phyloP scores from a whole-genome alignment of 2,329 filamentous ascomycete genomes.

The Colletotrichum orbiculare region DNA sequence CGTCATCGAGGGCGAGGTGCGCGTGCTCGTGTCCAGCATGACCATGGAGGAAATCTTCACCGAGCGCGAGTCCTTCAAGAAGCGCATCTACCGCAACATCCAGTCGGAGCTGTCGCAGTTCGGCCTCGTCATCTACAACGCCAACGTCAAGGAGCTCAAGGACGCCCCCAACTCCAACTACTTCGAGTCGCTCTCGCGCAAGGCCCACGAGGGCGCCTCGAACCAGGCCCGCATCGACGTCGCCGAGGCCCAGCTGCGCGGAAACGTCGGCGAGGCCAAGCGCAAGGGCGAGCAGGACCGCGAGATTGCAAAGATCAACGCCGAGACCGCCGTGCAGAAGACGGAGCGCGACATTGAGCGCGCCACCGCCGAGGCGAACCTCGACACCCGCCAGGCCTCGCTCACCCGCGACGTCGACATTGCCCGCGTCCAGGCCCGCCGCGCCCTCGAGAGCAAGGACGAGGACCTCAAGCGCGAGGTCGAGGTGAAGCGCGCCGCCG shows the following conservation, averaged over 20 bases:
- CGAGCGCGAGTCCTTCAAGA: slow-evolving; percentile 81
- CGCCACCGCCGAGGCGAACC: slow-evolving; percentile 79
- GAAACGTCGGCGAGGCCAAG: slow-evolving; percentile 81
- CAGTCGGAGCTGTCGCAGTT: slow-evolving; percentile 85
- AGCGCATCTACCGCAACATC: slow-evolving; percentile 78
- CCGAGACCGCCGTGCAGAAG: slow-evolving; percentile 85
- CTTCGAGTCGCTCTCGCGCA: slow-evolving; percentile 83
- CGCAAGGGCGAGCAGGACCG: slow-evolving; percentile 85
- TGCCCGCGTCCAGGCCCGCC: slow-evolving; percentile 77
- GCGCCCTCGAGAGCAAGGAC: slow-evolving; percentile 79
- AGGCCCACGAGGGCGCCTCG: slow-evolving; percentile 85
- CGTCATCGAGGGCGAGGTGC: slow-evolving; percentile 89
- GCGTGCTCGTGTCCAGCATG: slow-evolving; percentile 86
- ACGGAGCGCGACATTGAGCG: slow-evolving; percentile 87
- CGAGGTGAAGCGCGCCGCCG: slow-evolving; percentile 79
- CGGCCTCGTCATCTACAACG: slow-evolving; percentile 76
- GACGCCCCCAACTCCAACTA: slow-evolving; percentile 86
- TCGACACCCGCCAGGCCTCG: slow-evolving; percentile 77
- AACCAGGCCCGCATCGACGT: slow-evolving; percentile 81
- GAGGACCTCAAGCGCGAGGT: slow-evolving; percentile 84
- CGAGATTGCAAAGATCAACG: slow-evolving; percentile 88
- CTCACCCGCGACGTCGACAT: slow-evolving; percentile 81
- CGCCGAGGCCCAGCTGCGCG: slow-evolving; percentile 71
- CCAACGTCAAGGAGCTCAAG: slow-evolving; percentile 88
- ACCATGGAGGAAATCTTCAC: slow-evolving; percentile 94